These are phyloP conservation scores for Cyberlindnera misumaiensis DNA, from an alignment of 805 yeast genomes.

Conservation along the genomic window DNA sequence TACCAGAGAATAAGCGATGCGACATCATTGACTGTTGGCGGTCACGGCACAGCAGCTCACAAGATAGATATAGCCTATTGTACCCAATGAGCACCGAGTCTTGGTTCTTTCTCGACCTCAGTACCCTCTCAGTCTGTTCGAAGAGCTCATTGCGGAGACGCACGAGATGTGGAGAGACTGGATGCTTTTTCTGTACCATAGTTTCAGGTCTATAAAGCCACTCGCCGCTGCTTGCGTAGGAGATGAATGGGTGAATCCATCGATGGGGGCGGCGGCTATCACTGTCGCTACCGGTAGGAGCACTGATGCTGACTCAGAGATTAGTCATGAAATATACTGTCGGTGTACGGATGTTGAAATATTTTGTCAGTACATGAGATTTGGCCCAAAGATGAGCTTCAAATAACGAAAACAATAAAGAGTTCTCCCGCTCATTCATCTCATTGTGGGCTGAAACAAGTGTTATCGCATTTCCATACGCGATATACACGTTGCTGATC, in stretches of 20 bases:
- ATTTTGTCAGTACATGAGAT: neutral
- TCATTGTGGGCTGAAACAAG: no score
- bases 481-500: no score
- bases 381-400: no score
- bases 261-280: no score
- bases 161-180: conserved; percentile 6
- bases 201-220: no score
- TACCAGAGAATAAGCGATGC: conserved; percentile 6
- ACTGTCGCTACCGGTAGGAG: no score
- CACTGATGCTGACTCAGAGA: neutral
- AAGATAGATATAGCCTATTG: conserved; percentile 18
- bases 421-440: no score
- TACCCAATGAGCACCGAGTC: conserved; percentile 2
- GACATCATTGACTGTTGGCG: conserved; percentile 17
- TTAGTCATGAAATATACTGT: neutral
- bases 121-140: conserved; percentile 2
- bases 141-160: conserved; percentile 3
- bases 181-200: no score
- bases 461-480: no score
- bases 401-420: no score
- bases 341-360: conserved; percentile 3
- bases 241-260: no score
- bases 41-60: conserved; percentile 21
- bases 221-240: no score
- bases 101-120: conserved; percentile 1